Conservation (phyloP, 352 stramenopile species). For the Globisporangium sylvaticum region DNA sequence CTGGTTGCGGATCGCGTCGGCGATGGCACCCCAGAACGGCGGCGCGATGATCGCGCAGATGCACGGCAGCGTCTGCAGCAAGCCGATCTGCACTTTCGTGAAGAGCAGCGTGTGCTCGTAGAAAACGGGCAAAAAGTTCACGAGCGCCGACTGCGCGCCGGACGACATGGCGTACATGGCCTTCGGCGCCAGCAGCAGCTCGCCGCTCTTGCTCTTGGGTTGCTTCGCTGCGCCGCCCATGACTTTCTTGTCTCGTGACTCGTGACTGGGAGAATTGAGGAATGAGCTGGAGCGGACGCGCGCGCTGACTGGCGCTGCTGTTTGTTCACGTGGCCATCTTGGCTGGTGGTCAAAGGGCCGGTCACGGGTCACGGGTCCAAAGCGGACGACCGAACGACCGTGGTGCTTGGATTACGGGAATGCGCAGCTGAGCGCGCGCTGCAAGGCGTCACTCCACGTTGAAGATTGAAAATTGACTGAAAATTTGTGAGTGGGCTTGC, state of each 20-base stretch:
- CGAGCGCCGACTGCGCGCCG: slow-evolving; percentile 55
- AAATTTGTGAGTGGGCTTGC: slow-evolving; percentile 7
- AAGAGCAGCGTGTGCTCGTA: slow-evolving; percentile 62
- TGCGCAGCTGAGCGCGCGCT: slow-evolving; percentile 3
- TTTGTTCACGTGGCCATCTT: neutral
- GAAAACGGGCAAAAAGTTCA: slow-evolving; percentile 78
- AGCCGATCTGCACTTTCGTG: slow-evolving; percentile 72
- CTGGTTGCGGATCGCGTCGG: slow-evolving; percentile 63
- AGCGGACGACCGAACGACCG: neutral
- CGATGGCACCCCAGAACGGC: slow-evolving; percentile 70
- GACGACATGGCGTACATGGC: slow-evolving; percentile 73
- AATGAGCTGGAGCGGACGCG: neutral
- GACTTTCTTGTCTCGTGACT: slow-evolving; percentile 3
- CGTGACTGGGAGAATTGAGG: neutral
- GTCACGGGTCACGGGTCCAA: neutral
- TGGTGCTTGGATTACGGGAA: slow-evolving; percentile 10
- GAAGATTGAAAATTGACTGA: slow-evolving; percentile 13
- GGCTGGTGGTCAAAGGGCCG: neutral
- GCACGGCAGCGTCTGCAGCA: slow-evolving; percentile 65
- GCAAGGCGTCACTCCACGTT: slow-evolving; percentile 1
- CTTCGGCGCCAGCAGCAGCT: slow-evolving; percentile 64
- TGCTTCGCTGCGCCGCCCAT: slow-evolving; percentile 21
- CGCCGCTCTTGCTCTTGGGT: slow-evolving; percentile 2
- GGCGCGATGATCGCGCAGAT: slow-evolving; percentile 63
- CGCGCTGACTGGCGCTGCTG: neutral